Evolutionary conservation across 2,329 filamentous ascomycete species (phyloP), one percentile per base, ranked within the genome.

Genomic region (Claviceps maximensis): DNA sequence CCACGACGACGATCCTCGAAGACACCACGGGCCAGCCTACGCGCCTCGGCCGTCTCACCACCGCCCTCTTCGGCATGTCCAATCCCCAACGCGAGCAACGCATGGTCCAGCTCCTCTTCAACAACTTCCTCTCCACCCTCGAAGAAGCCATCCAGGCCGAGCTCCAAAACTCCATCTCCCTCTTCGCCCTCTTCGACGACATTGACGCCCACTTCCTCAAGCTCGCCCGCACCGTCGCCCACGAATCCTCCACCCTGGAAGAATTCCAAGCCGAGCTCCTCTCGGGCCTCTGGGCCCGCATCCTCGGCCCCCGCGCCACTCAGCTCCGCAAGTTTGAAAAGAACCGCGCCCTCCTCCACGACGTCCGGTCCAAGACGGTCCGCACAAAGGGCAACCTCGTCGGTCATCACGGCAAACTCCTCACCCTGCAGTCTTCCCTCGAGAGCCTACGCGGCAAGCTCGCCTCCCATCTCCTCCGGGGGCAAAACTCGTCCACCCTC

Each of bases 141-240:
- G 91, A 97, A 70, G 89, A 95, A 57, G 86, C 87, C 55, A 94
- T 96, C 66, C 82, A 85, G 61, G 85, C 80, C 58, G 90, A 97
- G 68, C 76, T 96, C 21, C 83, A 83, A 52, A 85, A 91, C 69
- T 86, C 84, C 42, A 79, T 89, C 1, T 79, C 82, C 1, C 80
- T 96, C 15, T 95, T 95, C 67, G 80, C 80, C 3, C 82, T 95
- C n/a, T 96, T 96, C 67, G 89, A 95, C 66, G 80, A 83, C 55
- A 89, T 96, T 60, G 91, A 97, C 69, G 80, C 83, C 51, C 89
- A 95, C 66, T 95, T 96, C 69, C 78, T 89, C 56, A 94, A 93
- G 65, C 77, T 96, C 1, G 88, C 88, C 57, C 84, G 89, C 56
- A 86, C 83, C 5, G 89, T 95, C 10, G 84, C 87, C 53, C 87